phyloP scores from a whole-genome alignment of 257 asterid genomes.

The Linaria vulgaris region DNA sequence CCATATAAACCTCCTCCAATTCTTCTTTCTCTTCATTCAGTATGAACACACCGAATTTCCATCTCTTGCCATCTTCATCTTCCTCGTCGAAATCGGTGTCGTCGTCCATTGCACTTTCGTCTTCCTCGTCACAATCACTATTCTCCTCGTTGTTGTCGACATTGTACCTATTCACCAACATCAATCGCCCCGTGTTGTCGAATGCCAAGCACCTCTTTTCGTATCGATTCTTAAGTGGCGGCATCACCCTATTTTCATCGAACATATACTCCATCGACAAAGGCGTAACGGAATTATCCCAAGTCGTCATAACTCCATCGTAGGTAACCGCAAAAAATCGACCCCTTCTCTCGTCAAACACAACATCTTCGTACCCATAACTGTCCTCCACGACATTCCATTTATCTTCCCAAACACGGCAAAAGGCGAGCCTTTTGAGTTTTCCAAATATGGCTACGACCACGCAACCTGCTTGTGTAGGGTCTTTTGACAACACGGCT shows the following conservation, averaged over 20 bases:
- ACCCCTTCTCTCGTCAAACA: neutral
- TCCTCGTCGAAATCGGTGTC: too few relatives aligned
- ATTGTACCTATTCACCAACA: slow-evolving; percentile 11
- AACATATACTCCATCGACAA: too few relatives aligned
- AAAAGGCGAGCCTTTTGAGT: neutral
- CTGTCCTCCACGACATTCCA: neutral
- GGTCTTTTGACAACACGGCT: neutral
- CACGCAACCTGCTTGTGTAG: neutral
- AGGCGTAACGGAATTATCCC: neutral
- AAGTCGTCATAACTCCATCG: neutral
- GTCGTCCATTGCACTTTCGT: neutral
- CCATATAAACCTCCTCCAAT: neutral
- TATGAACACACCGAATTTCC: neutral
- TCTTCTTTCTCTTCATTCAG: neutral
- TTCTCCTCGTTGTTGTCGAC: too few relatives aligned
- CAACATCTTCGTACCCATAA: slow-evolving; percentile 11
- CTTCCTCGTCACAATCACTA: too few relatives aligned
- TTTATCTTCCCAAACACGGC: slow-evolving; percentile 8
- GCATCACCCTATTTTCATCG: too few relatives aligned
- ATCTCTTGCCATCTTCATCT: neutral
- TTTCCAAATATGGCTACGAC: slow-evolving; percentile 11
- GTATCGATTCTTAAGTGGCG: neutral
- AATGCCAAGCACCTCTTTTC: slow-evolving; percentile 2
- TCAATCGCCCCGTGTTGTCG: slow-evolving; percentile 3
- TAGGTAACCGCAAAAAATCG: neutral